These are phyloP conservation scores for Cyberlindnera saturnus DNA, from an alignment of 805 yeast genomes.

Conservation along the genomic window DNA sequence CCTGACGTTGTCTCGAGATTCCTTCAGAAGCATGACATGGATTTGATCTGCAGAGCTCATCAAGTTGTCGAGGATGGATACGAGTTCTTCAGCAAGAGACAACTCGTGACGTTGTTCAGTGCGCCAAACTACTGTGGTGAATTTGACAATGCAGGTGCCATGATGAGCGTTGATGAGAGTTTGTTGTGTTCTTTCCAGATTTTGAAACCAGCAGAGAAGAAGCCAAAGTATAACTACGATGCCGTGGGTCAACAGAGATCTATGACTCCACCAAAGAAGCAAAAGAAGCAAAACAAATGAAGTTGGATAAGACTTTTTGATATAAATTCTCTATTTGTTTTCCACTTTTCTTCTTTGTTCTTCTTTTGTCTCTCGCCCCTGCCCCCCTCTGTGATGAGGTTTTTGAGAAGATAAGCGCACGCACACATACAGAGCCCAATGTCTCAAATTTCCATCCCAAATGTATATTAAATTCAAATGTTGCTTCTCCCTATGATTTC, in stretches of 20 bases:
- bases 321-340: background rate
- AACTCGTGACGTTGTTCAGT: conserved; percentile 87
- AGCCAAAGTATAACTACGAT: conserved; percentile 55
- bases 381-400: background rate
- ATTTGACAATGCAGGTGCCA: conserved; percentile 98
- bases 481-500: too few species aligned
- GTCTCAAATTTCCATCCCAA: too few species aligned
- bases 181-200: conserved; percentile 94
- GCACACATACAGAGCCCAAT: background rate
- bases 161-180: conserved; percentile 98
- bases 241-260: conserved; percentile 40
- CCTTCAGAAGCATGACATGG: conserved; percentile 96
- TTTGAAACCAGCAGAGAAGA: conserved; percentile 96
- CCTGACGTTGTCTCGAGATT: conserved; percentile 97
- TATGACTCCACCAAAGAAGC: conserved; percentile 55
- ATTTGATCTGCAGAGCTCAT: conserved; percentile 96
- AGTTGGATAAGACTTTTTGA: background rate
- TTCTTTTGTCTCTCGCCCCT: background rate
- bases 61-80: conserved; percentile 99
- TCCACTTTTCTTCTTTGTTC: background rate
- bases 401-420: background rate
- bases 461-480: too few species aligned
- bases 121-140: conserved; percentile 99
- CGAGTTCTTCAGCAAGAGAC: conserved; percentile 94
- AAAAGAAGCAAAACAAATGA: conserved; percentile 39